Conservation (phyloP, 352 stramenopile species). For the Hyaloperonospora brassicae region DNA sequence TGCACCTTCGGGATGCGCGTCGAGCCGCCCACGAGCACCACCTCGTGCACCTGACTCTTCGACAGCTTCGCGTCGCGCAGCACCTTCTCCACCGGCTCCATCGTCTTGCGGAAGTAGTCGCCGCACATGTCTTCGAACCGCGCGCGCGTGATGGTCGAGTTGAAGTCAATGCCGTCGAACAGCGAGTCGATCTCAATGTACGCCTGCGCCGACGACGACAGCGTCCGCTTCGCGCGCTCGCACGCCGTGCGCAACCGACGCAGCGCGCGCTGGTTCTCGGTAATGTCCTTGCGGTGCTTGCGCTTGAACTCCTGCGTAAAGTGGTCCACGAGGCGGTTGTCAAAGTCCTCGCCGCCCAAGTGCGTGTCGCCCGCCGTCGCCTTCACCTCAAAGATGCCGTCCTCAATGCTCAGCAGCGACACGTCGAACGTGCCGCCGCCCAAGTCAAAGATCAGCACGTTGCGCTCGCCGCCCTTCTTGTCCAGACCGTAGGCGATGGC, state of each 20-base stretch:
- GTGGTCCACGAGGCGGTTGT: constrained; percentile 91
- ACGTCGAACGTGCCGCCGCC: constrained; percentile 94
- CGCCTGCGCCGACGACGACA: constrained; percentile 89
- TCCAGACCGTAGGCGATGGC: constrained; percentile 89
- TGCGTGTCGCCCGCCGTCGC: constrained; percentile 92
- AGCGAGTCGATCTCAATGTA: constrained; percentile 93
- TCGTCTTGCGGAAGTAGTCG: constrained; percentile 87
- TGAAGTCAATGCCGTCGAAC: constrained; percentile 91
- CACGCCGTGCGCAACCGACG: constrained; percentile 90
- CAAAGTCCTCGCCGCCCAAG: constrained; percentile 91
- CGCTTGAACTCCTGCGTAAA: constrained; percentile 91
- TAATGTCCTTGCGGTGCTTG: constrained; percentile 84
- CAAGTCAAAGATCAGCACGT: constrained; percentile 95
- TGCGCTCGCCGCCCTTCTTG: constrained; percentile 91
- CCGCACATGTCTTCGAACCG: constrained; percentile 86
- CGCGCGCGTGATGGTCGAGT: constrained; percentile 86
- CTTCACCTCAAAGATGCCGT: constrained; percentile 96
- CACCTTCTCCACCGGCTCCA: constrained; percentile 84
- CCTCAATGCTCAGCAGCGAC: constrained; percentile 89
- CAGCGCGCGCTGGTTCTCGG: constrained; percentile 80
- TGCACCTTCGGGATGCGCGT: constrained; percentile 69
- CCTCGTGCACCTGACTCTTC: constrained; percentile 74
- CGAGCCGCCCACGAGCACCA: constrained; percentile 76
- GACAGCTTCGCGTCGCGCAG: constrained; percentile 83
- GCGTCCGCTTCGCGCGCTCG: constrained; percentile 92